These are phyloP conservation scores for Clausena lansium DNA, from an alignment of 345 rosid species.

Conservation along the genomic window DNA sequence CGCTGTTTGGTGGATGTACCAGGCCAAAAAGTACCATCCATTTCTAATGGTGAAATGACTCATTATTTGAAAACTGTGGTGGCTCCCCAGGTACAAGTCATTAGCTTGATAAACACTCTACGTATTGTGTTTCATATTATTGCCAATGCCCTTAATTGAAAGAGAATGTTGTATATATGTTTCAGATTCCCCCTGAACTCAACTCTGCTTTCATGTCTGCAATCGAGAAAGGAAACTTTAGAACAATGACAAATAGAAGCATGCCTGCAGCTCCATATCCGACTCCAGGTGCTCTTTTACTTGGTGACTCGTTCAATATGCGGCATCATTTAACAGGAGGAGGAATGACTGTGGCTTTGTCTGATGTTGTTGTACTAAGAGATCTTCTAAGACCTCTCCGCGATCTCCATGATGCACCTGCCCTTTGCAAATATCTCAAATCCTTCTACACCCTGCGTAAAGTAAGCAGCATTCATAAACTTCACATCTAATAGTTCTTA, in stretches of 20 bases:
- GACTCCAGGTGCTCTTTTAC: not conserved
- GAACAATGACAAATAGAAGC: not conserved
- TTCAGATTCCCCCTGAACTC: not conserved
- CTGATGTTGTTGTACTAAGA: not conserved
- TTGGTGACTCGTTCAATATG: not conserved
- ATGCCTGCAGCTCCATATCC: not conserved
- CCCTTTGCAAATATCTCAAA: not conserved
- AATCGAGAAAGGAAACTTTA: not conserved
- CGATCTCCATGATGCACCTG: not conserved
- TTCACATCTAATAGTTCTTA: too few species aligned
- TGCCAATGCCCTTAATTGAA: not conserved
- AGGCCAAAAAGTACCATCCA: conserved; percentile 1
- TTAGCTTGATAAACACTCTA: not conserved
- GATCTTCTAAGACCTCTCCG: not conserved
- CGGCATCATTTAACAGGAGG: conserved; percentile 8
- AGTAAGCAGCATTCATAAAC: not conserved
- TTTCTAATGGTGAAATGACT: conserved; percentile 12
- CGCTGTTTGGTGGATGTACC: not conserved
- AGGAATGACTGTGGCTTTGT: not conserved
- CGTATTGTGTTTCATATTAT: not conserved
- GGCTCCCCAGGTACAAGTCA: not conserved
- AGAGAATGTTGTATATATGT: not conserved
- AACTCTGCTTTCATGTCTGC: not conserved
- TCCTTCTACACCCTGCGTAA: not conserved
- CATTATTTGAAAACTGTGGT: conserved; percentile 9